A percentile compares a stretch with the other conserved stretches of the same genome.
phyloP scores from a whole-genome alignment of 2,329 filamentous ascomycete genomes.

The Cordyceps farinosa region DNA sequence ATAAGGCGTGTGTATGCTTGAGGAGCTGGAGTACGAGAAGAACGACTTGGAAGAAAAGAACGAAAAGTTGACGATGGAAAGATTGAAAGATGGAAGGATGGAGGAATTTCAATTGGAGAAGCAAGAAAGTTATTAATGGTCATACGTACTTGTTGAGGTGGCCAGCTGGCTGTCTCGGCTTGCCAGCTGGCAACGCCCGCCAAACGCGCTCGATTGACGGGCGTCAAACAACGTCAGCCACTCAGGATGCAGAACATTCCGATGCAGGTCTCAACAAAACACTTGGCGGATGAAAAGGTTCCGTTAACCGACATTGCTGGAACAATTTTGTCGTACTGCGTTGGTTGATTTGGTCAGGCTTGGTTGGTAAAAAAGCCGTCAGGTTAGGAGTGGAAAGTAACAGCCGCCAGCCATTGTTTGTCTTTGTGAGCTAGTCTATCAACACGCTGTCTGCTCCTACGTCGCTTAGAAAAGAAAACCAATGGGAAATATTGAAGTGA shows the following conservation, averaged over 20 bases:
- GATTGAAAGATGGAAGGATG: neutral
- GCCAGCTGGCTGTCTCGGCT: slow-evolving; percentile 1
- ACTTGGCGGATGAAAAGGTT: too few species aligned
- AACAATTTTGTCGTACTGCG: too few species aligned
- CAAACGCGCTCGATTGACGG: slow-evolving; percentile 6
- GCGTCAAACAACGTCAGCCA: slow-evolving; percentile 2
- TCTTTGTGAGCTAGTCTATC: too few species aligned
- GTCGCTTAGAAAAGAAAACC: too few species aligned
- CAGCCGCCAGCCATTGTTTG: too few species aligned
- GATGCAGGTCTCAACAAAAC: neutral
- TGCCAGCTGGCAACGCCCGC: slow-evolving; percentile 14
- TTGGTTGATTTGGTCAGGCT: too few species aligned
- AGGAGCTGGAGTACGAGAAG: neutral
- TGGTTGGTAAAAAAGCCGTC: too few species aligned
- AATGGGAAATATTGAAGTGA: too few species aligned
- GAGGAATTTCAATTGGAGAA: neutral
- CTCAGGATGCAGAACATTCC: neutral
- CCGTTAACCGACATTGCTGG: neutral
- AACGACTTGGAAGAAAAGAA: neutral
- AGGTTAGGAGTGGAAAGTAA: too few species aligned
- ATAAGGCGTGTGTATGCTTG: neutral
- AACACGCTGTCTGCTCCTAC: too few species aligned
- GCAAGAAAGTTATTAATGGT: neutral
- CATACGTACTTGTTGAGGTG: neutral
- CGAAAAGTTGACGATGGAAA: neutral